Evolutionary conservation across 2,329 filamentous ascomycete species (phyloP).

Genomic region (Colletotrichum tropicicola): DNA sequence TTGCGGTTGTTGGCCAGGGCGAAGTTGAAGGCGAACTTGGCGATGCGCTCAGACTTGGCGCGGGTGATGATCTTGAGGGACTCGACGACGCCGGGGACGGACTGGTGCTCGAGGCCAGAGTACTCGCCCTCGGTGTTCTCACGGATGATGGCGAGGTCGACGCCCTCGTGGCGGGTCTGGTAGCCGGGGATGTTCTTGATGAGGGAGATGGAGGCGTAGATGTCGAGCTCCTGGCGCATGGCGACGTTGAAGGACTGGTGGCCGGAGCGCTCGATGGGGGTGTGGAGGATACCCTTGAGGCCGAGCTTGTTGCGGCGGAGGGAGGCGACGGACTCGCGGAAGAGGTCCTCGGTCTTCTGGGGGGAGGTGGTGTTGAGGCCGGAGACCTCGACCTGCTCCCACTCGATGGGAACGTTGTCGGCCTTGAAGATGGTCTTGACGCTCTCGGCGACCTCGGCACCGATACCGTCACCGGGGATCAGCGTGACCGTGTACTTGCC

Average conservation of each 20-base stretch:
- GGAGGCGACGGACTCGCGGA: conserved; percentile 94
- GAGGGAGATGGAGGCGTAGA: conserved; percentile 96
- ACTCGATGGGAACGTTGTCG: conserved; percentile 97
- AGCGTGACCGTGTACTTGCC: conserved; percentile 99
- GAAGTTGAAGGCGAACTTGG: conserved; percentile 98
- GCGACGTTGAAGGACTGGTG: conserved; percentile 99
- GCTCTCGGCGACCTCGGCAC: conserved; percentile 95
- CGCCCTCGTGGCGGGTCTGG: conserved; percentile 94
- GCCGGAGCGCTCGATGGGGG: conserved; percentile 93
- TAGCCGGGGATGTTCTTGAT: conserved; percentile 99
- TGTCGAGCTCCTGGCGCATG: conserved; percentile 98
- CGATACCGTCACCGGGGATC: conserved; percentile 98
- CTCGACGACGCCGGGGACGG: conserved; percentile 94
- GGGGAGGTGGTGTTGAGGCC: conserved; percentile 83
- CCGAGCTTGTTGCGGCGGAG: conserved; percentile 99
- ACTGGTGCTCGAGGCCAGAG: conserved; percentile 98
- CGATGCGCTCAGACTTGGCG: conserved; percentile 98
- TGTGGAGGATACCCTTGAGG: conserved; percentile 98
- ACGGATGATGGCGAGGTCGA: conserved; percentile 99
- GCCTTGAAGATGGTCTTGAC: conserved; percentile 99
- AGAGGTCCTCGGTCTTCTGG: conserved; percentile 92
- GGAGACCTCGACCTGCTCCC: conserved; percentile 97
- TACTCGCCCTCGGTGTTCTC: conserved; percentile 99
- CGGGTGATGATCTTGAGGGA: conserved; percentile 99
- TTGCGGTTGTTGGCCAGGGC: conserved; percentile 98